phyloP scores from a whole-genome alignment of 2,329 filamentous ascomycete genomes.

The Ophiostoma sp. region DNA sequence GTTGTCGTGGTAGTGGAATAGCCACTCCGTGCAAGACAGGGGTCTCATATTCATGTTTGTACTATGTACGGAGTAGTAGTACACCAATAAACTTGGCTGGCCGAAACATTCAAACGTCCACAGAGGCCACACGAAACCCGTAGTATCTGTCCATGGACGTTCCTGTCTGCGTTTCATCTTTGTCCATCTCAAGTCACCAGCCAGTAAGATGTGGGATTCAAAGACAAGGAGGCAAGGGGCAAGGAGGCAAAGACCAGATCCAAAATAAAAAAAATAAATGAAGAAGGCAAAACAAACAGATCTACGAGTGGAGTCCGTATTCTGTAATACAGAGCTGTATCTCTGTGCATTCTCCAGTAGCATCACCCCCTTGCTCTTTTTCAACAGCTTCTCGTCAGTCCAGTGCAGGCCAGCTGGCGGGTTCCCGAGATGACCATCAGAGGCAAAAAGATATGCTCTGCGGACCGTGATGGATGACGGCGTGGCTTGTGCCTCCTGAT shows the following conservation, averaged over 20 bases:
- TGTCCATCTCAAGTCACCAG: background rate
- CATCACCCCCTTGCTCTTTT: background rate
- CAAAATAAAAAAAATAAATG: background rate
- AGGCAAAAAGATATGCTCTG: background rate
- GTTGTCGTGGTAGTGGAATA: background rate
- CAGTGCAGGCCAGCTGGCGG: background rate
- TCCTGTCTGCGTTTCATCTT: slow-evolving; percentile 11
- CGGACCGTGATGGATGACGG: background rate
- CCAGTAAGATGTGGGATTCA: background rate
- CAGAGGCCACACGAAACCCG: slow-evolving; percentile 8
- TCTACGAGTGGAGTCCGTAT: background rate
- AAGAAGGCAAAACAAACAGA: background rate
- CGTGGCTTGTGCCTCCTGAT: slow-evolving; percentile 6
- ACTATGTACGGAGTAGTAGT: too few species aligned
- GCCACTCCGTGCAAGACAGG: background rate
- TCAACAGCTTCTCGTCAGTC: background rate
- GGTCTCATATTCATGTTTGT: too few species aligned
- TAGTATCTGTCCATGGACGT: background rate
- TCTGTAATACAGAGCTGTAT: background rate
- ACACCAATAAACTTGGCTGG: too few species aligned
- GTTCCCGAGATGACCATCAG: background rate
- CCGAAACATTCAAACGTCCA: slow-evolving; percentile 1
- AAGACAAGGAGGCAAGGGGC: slow-evolving; percentile 8
- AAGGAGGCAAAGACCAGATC: background rate
- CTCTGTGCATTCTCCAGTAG: background rate